These are phyloP conservation scores for Hordeum pubiflorum DNA, from an alignment of 202 grass and related monocot genomes.

Conservation along the genomic window DNA sequence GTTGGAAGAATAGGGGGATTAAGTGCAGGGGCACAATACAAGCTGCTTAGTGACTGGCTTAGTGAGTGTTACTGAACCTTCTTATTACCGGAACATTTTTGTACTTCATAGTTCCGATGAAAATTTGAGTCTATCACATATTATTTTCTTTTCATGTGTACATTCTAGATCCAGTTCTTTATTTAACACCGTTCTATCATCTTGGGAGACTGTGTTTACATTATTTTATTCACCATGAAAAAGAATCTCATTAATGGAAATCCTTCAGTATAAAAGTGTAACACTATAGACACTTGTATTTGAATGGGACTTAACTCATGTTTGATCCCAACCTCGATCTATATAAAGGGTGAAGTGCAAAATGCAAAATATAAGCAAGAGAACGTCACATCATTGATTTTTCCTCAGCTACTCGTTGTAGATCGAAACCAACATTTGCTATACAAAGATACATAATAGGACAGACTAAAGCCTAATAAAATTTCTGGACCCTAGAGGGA, in stretches of 20 bases:
- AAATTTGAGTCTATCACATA: not conserved
- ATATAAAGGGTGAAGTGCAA: too few relatives aligned
- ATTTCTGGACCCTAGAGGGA: not conserved
- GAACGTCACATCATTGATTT: not conserved
- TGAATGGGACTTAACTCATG: too few relatives aligned
- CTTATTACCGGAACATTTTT: not conserved
- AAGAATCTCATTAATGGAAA: too few relatives aligned
- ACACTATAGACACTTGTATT: too few relatives aligned
- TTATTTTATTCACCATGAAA: slow-evolving; percentile 5
- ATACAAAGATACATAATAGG: not conserved
- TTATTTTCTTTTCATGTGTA: not conserved
- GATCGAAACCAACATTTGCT: not conserved
- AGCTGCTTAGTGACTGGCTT: slow-evolving; percentile 43
- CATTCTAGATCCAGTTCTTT: not conserved
- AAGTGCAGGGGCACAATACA: slow-evolving; percentile 71
- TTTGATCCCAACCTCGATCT: too few relatives aligned
- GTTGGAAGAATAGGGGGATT: slow-evolving; percentile 61
- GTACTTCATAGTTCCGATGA: not conserved
- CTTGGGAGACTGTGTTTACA: not conserved
- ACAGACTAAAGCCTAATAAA: not conserved
- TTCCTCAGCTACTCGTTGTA: not conserved
- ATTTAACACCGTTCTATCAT: not conserved
- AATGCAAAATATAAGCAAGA: not conserved
- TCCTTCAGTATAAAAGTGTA: too few relatives aligned
- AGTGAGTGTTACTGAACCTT: slow-evolving; percentile 26